Base-by-base conservation (phyloP, 2,329 filamentous ascomycete genomes). In the Sordariomycetes sp. region DNA sequence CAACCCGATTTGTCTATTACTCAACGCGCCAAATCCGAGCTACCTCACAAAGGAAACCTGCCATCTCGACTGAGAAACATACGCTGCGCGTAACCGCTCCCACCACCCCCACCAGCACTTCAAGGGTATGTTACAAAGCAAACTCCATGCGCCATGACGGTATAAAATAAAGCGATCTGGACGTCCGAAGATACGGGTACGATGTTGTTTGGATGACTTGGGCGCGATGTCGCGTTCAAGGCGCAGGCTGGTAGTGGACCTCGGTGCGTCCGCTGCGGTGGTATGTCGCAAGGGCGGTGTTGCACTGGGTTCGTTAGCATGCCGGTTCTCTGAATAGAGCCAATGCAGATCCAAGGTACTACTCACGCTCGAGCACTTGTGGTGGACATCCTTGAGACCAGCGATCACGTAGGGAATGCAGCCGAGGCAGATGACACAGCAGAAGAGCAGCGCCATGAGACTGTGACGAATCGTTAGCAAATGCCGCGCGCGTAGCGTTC, bases 181-280 rank as follows among this genome's bases (percentile, higher is more conserved):
- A 11, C 46, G 10, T 22, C 14, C 20, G 22, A 24, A 50, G 8
- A n/a, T 11, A 50, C 20, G 20, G 3, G 11, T 24, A 50, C 22
- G 20, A 12, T 6, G 20, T 24, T 22, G 7, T 22, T 50, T 24
- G 6, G 22, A 50, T 22, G 46, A 24, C 10, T 8, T 24, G 20
- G 35, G 35, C 22, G 20, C 34, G 43, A 3, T 25, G 52, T 4
- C 51, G 54, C 6, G 22, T 48, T 35, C 53, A 34, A 11, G 32
- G 59, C 11, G 57, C 50, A 7, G 57, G 34, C 24, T 61, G 63
- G 48, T 63, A 61, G 22, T 65, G 61, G 7, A 64, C 60, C 52
- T 65, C 64, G 14, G 64, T 65, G 28, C 63, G 60, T 25, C 64
- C 64, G 28, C 64, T 65, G 8, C 64, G 63, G 40, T 66, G 64